phyloP scores from a whole-genome alignment of 2,329 filamentous ascomycete species.

The Fusarium sp. region DNA sequence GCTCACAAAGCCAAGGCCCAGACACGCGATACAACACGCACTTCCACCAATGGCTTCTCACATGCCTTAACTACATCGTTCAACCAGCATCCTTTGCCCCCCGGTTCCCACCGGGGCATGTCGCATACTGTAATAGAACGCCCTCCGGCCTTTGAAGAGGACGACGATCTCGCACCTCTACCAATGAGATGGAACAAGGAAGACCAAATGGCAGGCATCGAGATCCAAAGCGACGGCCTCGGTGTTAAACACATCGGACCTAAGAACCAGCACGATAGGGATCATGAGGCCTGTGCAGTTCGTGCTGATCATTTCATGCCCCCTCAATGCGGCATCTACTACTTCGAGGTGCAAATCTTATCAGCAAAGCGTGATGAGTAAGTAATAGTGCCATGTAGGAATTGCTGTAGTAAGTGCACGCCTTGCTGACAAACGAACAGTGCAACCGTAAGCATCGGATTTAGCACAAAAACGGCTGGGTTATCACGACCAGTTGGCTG shows the following conservation, averaged over 20 bases:
- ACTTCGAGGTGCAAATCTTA: conserved; percentile 78
- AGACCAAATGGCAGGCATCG: conserved; percentile 80
- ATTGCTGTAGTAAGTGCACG: neutral
- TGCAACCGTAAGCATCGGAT: conserved; percentile 72
- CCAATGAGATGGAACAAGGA: conserved; percentile 85
- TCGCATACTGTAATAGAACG: conserved; percentile 88
- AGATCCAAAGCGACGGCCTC: conserved; percentile 78
- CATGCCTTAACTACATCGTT: conserved; percentile 62
- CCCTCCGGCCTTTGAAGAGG: conserved; percentile 69
- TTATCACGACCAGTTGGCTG: conserved; percentile 72
- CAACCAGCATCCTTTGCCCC: conserved; percentile 53
- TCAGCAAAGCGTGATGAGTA: conserved; percentile 67
- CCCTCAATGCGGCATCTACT: conserved; percentile 90
- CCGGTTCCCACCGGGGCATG: conserved; percentile 77
- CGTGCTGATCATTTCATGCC: conserved; percentile 90
- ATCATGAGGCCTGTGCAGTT: conserved; percentile 83
- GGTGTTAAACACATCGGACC: conserved; percentile 72
- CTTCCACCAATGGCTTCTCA: conserved; percentile 34
- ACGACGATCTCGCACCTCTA: conserved; percentile 72
- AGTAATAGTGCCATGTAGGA: conserved; percentile 46
- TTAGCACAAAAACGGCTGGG: conserved; percentile 66
- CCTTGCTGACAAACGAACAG: conserved; percentile 51
- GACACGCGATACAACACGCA: conserved; percentile 59
- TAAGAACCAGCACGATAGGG: conserved; percentile 63
- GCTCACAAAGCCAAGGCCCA: conserved; percentile 71